A percentile compares a stretch with the other conserved stretches of the same genome.
phyloP scores from a whole-genome alignment of 164 flowering plant species.

The Vitis cinerea region DNA sequence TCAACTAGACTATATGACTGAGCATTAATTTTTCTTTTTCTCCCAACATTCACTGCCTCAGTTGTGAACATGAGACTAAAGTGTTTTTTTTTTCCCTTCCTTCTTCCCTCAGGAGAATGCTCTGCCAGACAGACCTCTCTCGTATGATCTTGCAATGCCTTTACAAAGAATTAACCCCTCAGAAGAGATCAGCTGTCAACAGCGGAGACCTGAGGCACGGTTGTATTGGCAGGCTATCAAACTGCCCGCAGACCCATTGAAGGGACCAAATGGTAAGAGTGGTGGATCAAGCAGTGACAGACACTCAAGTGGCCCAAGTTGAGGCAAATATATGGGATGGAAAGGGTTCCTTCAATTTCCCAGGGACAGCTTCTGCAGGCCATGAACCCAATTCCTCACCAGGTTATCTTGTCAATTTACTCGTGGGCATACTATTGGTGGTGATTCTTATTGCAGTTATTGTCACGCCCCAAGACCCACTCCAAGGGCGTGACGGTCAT shows the following conservation, averaged over 20 bases:
- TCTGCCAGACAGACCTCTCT: no score
- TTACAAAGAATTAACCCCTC: no score
- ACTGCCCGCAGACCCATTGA: not conserved
- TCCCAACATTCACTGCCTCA: no score
- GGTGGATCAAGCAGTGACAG: constrained; percentile 7
- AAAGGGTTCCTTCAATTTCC: constrained; percentile 3
- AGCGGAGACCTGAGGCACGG: no score
- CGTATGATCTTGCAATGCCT: no score
- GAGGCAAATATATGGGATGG: not conserved
- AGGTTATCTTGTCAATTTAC: not conserved
- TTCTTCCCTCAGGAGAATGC: no score
- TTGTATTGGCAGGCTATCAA: no score
- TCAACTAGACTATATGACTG: not conserved
- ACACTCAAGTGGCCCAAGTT: not conserved
- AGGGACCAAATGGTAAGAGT: not conserved
- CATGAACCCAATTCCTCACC: not conserved
- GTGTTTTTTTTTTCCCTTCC: no score
- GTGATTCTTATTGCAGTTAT: not conserved
- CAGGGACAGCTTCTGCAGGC: not conserved
- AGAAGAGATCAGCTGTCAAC: no score
- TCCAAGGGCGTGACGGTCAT: no score
- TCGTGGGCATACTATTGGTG: not conserved
- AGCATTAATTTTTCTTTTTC: not conserved
- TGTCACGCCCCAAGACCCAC: no score
- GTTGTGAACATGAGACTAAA: no score